Conservation (phyloP, 352 stramenopile genomes). For the Phytopythium ostracodes region DNA sequence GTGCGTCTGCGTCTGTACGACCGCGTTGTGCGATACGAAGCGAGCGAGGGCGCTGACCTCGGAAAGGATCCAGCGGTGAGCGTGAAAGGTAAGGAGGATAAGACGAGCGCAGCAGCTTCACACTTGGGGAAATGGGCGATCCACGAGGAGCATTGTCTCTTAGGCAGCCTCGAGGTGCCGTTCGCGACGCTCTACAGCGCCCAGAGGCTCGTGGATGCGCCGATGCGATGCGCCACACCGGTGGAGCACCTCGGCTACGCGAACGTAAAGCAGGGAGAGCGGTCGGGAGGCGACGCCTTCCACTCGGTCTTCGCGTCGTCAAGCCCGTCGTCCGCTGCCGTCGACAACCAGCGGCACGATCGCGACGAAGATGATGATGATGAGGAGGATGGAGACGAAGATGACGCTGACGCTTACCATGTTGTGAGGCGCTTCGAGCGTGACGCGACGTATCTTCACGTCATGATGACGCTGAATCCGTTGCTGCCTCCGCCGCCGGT, state of each 20-base stretch:
- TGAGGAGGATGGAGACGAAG: conserved; percentile 25
- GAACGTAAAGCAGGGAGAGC: conserved; percentile 19
- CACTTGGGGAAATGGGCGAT: conserved; percentile 30
- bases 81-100: conserved; percentile 12
- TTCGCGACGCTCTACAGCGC: conserved; percentile 86
- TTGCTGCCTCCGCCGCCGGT: conserved; percentile 34
- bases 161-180: conserved; percentile 82
- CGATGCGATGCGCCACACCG: conserved; percentile 78
- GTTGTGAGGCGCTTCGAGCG: conserved; percentile 36
- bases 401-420: conserved; percentile 25
- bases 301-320: conserved; percentile 5
- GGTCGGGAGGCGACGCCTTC: background rate
- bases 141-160: conserved; percentile 75
- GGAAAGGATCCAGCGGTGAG: conserved; percentile 16
- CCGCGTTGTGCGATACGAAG: conserved; percentile 36
- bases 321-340: background rate
- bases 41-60: conserved; percentile 23
- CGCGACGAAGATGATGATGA: conserved; percentile 32
- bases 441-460: conserved; percentile 74
- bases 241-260: conserved; percentile 85
- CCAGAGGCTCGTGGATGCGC: conserved; percentile 71
- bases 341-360: conserved; percentile 10
- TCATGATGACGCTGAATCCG: conserved; percentile 88
- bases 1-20: conserved; percentile 90
- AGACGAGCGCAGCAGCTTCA: conserved; percentile 7